phyloP scores from a whole-genome alignment of 495 filamentous ascomycete species.

The Hypomontagnella monticulosa region DNA sequence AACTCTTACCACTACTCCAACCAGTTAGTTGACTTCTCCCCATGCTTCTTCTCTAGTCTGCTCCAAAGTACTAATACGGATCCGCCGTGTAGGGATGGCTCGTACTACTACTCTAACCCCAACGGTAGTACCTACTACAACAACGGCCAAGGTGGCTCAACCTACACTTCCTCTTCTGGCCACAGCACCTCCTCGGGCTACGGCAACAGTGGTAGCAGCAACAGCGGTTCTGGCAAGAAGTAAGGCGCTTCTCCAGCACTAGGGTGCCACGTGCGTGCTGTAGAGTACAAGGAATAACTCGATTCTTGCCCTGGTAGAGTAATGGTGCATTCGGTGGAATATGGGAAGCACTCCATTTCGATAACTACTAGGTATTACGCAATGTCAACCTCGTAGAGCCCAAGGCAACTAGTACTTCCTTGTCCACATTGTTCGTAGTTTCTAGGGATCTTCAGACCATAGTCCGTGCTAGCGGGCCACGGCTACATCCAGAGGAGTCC shows the following conservation, averaged over 20 bases:
- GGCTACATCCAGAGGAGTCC: constrained; percentile 4
- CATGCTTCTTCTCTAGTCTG: constrained; percentile 8
- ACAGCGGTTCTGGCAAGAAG: constrained; percentile 24
- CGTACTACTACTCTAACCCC: constrained; percentile 70
- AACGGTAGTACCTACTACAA: constrained; percentile 61
- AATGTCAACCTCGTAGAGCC: neutral
- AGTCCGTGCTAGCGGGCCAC: neutral
- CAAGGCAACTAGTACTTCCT: neutral
- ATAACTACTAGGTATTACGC: neutral
- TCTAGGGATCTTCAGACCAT: neutral
- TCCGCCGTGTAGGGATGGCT: constrained; percentile 54
- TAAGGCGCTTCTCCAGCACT: constrained; percentile 4
- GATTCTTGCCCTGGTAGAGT: neutral
- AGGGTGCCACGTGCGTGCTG: neutral
- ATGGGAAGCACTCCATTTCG: neutral
- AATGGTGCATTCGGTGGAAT: neutral
- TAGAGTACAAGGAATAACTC: neutral
- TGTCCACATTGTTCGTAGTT: neutral
- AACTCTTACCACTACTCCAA: constrained; percentile 70
- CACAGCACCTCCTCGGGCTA: constrained; percentile 33
- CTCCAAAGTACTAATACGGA: neutral
- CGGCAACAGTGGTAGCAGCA: constrained; percentile 24
- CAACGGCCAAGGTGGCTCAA: constrained; percentile 53
- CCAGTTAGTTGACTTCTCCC: constrained; percentile 43
- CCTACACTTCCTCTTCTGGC: constrained; percentile 55